Evolutionary conservation across 495 filamentous ascomycete genomes (phyloP).

Genomic region (Penicillium waksmanii): DNA sequence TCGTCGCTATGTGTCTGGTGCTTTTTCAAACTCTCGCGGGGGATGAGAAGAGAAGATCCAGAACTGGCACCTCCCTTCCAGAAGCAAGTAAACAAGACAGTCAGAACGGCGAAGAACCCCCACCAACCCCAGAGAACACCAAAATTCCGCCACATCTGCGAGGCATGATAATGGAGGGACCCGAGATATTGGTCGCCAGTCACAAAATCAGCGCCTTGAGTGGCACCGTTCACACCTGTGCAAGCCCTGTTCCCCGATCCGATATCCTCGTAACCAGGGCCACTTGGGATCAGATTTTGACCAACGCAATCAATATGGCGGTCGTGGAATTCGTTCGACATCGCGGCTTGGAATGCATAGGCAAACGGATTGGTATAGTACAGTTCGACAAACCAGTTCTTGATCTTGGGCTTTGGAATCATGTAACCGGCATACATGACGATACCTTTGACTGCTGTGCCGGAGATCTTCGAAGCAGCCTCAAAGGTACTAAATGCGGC

Average conservation of each 20-base stretch:
- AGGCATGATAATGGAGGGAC: constrained; percentile 49
- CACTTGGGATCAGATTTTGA: constrained; percentile 46
- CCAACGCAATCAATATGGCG: constrained; percentile 52
- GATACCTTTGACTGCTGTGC: constrained; percentile 35
- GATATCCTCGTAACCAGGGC: constrained; percentile 33
- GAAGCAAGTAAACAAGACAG: constrained; percentile 35
- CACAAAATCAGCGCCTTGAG: constrained; percentile 42
- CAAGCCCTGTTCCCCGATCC: constrained; percentile 48
- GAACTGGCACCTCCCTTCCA: constrained; percentile 37
- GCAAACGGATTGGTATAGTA: constrained; percentile 70
- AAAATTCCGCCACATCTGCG: constrained; percentile 50
- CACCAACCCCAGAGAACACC: constrained; percentile 48
- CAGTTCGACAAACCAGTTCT: constrained; percentile 77
- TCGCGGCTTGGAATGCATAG: constrained; percentile 70
- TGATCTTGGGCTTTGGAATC: constrained; percentile 67
- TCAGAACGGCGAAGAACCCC: constrained; percentile 40
- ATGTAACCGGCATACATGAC: constrained; percentile 64
- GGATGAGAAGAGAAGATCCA: constrained; percentile 39
- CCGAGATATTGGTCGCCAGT: constrained; percentile 54
- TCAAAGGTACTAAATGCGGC: constrained; percentile 52
- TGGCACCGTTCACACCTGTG: constrained; percentile 52
- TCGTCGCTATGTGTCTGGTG: constrained; percentile 23
- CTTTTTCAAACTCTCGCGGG: constrained; percentile 39
- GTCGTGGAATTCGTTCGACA: constrained; percentile 67
- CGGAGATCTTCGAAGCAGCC: constrained; percentile 56